Base-by-base conservation (phyloP, 495 filamentous ascomycete species). In the Hypoxylon fuscum region DNA sequence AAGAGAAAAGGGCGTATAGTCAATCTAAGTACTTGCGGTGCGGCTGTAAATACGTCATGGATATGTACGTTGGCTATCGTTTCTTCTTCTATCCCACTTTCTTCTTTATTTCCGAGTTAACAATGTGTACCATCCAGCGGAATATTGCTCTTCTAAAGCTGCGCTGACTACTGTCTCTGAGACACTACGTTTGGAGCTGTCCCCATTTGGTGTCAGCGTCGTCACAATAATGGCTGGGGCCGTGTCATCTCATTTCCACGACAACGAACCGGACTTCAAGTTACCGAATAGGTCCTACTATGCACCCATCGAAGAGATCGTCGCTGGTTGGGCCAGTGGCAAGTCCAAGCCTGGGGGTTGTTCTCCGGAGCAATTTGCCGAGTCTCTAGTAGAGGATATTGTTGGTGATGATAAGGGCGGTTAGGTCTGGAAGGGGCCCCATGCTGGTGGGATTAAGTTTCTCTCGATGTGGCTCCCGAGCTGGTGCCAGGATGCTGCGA, bases 61-160 rank as follows among this genome's bases (percentile, higher is more conserved):
- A 31, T 31, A 31, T 7, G 31, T 34, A 3, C 31, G 31, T 10
- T n/a, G n/a, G 31, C 10, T 10, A 34, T 34, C 9, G 9, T 11
- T 34, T 34, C 10, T 34, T 10, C 9, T 34, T 34, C 9, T 4
- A 31, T 31, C 27, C 27, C n/a, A n/a, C n/a, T n/a, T n/a, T n/a
- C n/a, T n/a, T n/a, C n/a, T n/a, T n/a, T n/a, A n/a, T n/a, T n/a
- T n/a, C n/a, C n/a, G n/a, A n/a, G n/a, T n/a, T 31, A 31, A 5
- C 27, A 34, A 11, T 34, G 31, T 2, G 8, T 34, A 29, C n/a
- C 31, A 3, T 34, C 55, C 25, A 75, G 74, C 69, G 2, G 42
- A 72, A 11, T 77, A 79, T 44, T 40, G 42, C 3, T 61, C 66
- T 10, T 76, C 76, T n/a, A 79, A 79, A 47, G 64, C 72, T 1